Evolutionary conservation across 345 rosid genomes (phyloP).

Genomic region (Ceriops zippeliana): DNA sequence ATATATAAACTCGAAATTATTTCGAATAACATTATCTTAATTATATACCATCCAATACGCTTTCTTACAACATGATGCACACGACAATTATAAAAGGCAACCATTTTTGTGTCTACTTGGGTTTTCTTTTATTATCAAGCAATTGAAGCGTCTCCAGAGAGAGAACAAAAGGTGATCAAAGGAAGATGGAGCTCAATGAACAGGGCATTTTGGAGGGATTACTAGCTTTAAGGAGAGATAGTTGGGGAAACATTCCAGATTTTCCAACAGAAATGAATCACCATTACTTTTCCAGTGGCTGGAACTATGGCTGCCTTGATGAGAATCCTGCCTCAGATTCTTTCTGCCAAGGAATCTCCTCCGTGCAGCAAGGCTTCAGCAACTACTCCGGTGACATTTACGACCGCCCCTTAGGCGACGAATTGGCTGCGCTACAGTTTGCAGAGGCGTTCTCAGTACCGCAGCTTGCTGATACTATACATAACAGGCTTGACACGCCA

Average conservation of each 20-base stretch:
- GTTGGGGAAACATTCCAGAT: conserved; percentile 29
- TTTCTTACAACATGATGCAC: conserved; percentile 12
- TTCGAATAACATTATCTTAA: too few species aligned
- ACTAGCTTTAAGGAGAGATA: conserved; percentile 30
- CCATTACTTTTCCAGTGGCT: conserved; percentile 13
- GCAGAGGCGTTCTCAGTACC: conserved; percentile 22
- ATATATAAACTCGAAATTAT: too few species aligned
- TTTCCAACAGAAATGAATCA: conserved; percentile 29
- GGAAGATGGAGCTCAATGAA: conserved; percentile 34
- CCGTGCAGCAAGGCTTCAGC: conserved; percentile 29
- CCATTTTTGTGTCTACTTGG: conserved; percentile 13
- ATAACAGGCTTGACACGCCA: conserved; percentile 31
- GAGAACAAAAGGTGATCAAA: background rate
- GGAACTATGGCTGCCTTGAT: conserved; percentile 12
- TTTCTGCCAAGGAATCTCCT: conserved; percentile 15
- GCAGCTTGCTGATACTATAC: conserved; percentile 36
- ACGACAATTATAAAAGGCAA: background rate
- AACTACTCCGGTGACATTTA: conserved; percentile 25
- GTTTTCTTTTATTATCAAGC: conserved; percentile 32
- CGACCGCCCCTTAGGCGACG: conserved; percentile 27
- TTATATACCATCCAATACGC: conserved; percentile 26
- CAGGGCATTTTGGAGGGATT: conserved; percentile 37
- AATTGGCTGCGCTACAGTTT: conserved; percentile 17
- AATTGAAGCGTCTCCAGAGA: conserved; percentile 8
- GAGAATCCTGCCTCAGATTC: conserved; percentile 19